These are phyloP conservation scores for Phytopythium boreale DNA, from an alignment of 352 stramenopile genomes.

Conservation along the genomic window DNA sequence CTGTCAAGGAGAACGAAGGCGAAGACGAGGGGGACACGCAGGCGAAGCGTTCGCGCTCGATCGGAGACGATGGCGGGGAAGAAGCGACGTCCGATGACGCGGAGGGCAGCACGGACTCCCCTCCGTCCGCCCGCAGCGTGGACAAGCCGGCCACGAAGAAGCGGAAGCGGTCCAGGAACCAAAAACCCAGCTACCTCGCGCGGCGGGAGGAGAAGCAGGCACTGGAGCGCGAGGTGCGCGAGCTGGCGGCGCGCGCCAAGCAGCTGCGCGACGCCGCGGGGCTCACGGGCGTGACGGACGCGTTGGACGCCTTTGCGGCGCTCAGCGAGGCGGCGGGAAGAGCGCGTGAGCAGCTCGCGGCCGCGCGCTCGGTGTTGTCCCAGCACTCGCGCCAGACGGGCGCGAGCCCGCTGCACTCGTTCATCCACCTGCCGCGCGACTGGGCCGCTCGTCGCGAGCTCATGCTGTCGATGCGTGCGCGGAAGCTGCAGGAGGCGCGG, in stretches of 20 bases:
- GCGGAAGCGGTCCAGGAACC: neutral
- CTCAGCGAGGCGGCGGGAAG: neutral
- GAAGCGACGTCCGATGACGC: neutral
- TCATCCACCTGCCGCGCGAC: slow-evolving; percentile 12
- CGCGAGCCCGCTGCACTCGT: slow-evolving; percentile 8
- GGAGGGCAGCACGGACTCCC: neutral
- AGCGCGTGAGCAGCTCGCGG: neutral
- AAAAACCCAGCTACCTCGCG: slow-evolving; percentile 2
- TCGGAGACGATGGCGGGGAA: neutral
- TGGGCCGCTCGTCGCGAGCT: slow-evolving; percentile 7
- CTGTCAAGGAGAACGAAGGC: neutral
- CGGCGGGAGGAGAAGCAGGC: slow-evolving; percentile 3
- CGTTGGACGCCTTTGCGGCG: neutral
- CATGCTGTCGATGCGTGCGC: slow-evolving; percentile 19
- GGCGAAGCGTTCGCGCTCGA: neutral
- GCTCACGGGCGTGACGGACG: neutral
- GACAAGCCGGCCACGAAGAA: neutral
- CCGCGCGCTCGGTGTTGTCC: neutral
- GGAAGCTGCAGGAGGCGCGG: slow-evolving; percentile 23
- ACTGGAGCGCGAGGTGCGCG: neutral
- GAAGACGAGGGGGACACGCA: neutral
- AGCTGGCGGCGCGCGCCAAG: slow-evolving; percentile 2
- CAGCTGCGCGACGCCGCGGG: slow-evolving; percentile 4
- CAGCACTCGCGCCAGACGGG: slow-evolving; percentile 4
- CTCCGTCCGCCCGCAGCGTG: neutral